These are phyloP conservation scores for Massariosphaeria phaeospora DNA, from an alignment of 495 filamentous ascomycete genomes.

Conservation along the genomic window DNA sequence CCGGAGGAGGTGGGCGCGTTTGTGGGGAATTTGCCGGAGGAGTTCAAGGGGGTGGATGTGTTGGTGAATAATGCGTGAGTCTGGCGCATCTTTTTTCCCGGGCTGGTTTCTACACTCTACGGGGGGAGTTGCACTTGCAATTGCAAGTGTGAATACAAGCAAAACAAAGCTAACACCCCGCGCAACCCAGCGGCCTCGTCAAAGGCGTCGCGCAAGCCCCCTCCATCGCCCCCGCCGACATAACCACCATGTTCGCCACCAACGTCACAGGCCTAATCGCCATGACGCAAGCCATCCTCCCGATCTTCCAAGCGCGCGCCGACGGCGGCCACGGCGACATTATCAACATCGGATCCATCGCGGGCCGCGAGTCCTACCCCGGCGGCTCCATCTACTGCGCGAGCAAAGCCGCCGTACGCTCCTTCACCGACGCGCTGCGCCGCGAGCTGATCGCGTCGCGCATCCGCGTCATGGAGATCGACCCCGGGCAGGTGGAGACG, in stretches of 20 bases:
- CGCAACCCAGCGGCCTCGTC: conserved; percentile 64
- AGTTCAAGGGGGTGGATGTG: conserved; percentile 82
- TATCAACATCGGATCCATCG: conserved; percentile 95
- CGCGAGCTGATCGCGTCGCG: conserved; percentile 83
- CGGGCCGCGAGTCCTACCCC: conserved; percentile 82
- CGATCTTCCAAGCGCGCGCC: conserved; percentile 72
- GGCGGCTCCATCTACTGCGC: conserved; percentile 96
- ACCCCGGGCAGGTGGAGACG: conserved; percentile 97
- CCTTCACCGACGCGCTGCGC: conserved; percentile 82
- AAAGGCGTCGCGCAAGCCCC: conserved; percentile 84
- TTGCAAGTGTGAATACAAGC: too few relatives aligned
- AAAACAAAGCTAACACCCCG: too few relatives aligned
- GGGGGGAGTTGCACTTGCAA: neutral
- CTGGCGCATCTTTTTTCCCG: neutral
- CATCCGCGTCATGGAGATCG: conserved; percentile 86
- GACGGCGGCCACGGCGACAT: conserved; percentile 85
- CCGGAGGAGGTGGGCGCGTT: conserved; percentile 71
- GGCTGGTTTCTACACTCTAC: neutral
- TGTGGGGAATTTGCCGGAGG: conserved; percentile 66
- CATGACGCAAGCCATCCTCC: conserved; percentile 90
- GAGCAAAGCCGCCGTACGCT: conserved; percentile 86
- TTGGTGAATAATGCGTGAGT: conserved; percentile 96
- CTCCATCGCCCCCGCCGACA: conserved; percentile 75
- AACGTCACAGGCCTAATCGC: conserved; percentile 94
- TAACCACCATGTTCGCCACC: conserved; percentile 81